These are phyloP conservation scores for Beauveria brongniartii DNA, from an alignment of 2,329 filamentous ascomycete genomes.

Conservation along the genomic window DNA sequence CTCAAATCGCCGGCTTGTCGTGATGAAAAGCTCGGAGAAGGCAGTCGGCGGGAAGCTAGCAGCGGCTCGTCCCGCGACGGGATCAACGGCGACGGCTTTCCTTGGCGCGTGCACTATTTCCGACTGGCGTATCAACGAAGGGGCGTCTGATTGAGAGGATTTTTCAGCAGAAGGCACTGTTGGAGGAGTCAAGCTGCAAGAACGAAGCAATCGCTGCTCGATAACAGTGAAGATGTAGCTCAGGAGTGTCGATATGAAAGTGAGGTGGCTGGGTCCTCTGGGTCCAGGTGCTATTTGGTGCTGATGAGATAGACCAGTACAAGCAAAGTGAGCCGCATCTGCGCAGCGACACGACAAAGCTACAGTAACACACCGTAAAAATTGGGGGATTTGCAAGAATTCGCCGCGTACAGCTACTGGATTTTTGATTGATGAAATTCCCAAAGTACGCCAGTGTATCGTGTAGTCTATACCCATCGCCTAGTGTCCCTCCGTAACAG, in stretches of 20 bases:
- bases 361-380: not conserved
- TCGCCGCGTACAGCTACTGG: not conserved
- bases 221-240: not conserved
- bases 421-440: not conserved
- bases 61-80: conserved; percentile 10
- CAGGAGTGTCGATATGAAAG: conserved; percentile 7
- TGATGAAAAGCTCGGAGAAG: not conserved
- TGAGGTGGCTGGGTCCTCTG: conserved; percentile 11
- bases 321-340: not conserved
- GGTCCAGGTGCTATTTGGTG: conserved; percentile 5
- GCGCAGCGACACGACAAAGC: not conserved
- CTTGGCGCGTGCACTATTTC: not conserved
- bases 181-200: not conserved
- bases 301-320: conserved; percentile 7
- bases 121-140: not conserved
- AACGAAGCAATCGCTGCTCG: not conserved
- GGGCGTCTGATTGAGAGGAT: not conserved
- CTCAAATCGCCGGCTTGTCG: not conserved
- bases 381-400: not conserved
- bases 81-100: not conserved
- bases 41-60: not conserved
- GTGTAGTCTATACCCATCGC: not conserved
- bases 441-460: conserved; percentile 1
- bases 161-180: not conserved
- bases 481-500: not conserved